Conservation (phyloP, 1,284 basidiomycete species). For the Pseudozyma sp. region DNA sequence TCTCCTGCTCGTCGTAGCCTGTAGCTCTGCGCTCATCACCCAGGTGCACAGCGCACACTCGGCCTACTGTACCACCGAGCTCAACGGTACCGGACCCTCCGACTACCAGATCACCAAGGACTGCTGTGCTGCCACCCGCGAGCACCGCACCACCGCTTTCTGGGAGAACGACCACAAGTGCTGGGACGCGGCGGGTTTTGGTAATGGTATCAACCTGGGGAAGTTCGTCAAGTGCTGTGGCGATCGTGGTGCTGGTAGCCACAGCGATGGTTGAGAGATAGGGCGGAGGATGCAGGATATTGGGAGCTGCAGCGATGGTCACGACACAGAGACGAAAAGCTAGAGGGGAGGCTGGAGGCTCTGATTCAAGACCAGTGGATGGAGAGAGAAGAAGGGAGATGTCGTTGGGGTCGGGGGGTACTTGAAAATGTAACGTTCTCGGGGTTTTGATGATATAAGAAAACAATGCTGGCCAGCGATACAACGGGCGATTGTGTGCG, state of each 20-base stretch:
- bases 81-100: background rate
- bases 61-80: conserved; percentile 7
- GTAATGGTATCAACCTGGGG: conserved; percentile 21
- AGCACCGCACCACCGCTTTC: conserved; percentile 8
- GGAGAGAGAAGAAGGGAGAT: too few relatives aligned
- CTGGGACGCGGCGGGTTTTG: conserved; percentile 4
- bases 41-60: conserved; percentile 1
- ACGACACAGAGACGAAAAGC: too few relatives aligned
- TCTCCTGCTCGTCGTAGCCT: background rate
- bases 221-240: conserved; percentile 14
- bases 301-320: too few relatives aligned
- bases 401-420: too few relatives aligned
- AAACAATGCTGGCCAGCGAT: conserved; percentile 6
- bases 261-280: background rate
- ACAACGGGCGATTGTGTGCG: too few relatives aligned
- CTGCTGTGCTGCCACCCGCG: conserved; percentile 11
- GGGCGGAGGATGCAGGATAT: too few relatives aligned
- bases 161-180: background rate
- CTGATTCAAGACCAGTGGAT: too few relatives aligned
- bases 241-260: conserved; percentile 4
- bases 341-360: too few relatives aligned
- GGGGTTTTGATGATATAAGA: background rate
- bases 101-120: conserved; percentile 9
- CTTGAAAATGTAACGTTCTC: background rate
- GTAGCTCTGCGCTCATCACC: background rate